Conservation (phyloP, 768 basidiomycete genomes). For the Amanita pseudoporphyria region DNA sequence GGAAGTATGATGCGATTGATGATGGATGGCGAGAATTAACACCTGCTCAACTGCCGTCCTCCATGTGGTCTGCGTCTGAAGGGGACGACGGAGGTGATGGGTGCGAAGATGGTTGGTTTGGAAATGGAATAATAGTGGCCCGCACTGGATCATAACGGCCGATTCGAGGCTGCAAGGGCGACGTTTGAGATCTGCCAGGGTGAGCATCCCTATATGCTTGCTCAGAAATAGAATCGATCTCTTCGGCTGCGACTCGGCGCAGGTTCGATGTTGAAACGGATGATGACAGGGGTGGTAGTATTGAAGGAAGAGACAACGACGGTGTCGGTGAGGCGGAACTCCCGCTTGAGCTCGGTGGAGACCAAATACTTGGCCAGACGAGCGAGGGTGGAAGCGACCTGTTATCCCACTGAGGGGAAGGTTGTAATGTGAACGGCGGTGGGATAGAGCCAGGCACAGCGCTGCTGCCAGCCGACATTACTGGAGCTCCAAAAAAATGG, state of each 20-base stretch:
- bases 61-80: neutral
- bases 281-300: conserved; percentile 11
- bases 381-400: conserved; percentile 27
- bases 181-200: conserved; percentile 13
- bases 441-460: conserved; percentile 22
- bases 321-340: conserved; percentile 19
- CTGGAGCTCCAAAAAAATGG: conserved; percentile 25
- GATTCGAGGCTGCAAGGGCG: conserved; percentile 21
- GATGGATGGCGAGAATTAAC: neutral
- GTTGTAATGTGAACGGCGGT: conserved; percentile 60
- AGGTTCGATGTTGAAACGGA: neutral
- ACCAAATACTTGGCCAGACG: conserved; percentile 26
- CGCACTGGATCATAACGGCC: conserved; percentile 48
- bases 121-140: conserved; percentile 22
- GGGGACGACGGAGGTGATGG: neutral
- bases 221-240: neutral
- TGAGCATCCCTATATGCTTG: neutral
- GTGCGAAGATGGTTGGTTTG: conserved; percentile 1
- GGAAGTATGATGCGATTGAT: neutral
- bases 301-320: neutral
- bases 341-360: conserved; percentile 21
- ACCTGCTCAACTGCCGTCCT: neutral
- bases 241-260: neutral
- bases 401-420: conserved; percentile 56
- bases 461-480: conserved; percentile 18